Base-by-base conservation (phyloP, 2,329 filamentous ascomycete genomes). In the Phialophora chinensis region DNA sequence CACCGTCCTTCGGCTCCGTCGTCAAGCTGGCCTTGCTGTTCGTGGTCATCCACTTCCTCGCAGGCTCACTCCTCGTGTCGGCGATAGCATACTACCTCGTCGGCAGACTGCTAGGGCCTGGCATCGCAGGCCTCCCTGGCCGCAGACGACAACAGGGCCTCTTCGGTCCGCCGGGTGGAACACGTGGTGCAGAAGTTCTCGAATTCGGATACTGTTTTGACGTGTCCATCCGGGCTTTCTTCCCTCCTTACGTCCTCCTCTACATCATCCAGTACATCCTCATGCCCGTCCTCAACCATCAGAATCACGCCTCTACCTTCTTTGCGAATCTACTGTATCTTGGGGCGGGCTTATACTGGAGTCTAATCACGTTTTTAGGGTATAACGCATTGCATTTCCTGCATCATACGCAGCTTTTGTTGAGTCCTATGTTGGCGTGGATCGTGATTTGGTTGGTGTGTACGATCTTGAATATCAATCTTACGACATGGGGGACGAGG, bases 191-290 rank as follows among this genome's bases (percentile, higher is more conserved):
- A 33, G 87, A 89, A 62, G 85, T 85, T 66, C 76, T 90, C 68
- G 88, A 90, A 74, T 90, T 90, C 77, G 88, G 88, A 61, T 90
- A 90, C 75, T 90, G 88, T 76, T 90, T 90, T 77, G 88, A 90
- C 79, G 88, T 89, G 23, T 85, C 86, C 0, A 90, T 89, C 47
- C 82, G 88, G 44, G 87, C 88, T 0, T 90, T 89, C 76, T 87
- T 90, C 71, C 87, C 88, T 0, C 82, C 90, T 4, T 90, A 88
- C 81, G 82, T 88, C 29, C 87, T 89, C 73, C 80, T 90, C 29
- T 89, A 89, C 71, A 86, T 89, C 56, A 78, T 90, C 49, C 88
- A 90, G 72, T 90, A 90, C 75, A 77, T 90, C 50, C 83, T 89
- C 66, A 87, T 90, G 78, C 88, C 88, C 23, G 77, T 90, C 27